Conservation (phyloP, 192 early-diverging fungal species). For the Powellomyces hirtus region DNA sequence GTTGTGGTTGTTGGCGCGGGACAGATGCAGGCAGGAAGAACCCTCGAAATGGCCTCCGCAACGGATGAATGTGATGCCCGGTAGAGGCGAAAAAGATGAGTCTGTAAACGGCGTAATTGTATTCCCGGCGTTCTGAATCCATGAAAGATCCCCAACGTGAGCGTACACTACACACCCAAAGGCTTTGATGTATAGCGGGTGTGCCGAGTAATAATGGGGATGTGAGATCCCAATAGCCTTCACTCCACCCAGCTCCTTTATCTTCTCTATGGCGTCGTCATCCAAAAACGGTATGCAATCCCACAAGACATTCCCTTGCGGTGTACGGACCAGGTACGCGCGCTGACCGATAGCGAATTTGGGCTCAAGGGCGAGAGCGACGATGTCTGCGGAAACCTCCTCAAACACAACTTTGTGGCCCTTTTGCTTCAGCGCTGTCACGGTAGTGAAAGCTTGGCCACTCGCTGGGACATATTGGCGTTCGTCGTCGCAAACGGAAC, state of each 20-base stretch:
- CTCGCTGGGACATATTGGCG: background rate
- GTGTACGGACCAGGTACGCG: background rate
- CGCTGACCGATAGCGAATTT: background rate
- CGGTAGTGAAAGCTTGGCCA: background rate
- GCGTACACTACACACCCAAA: no score
- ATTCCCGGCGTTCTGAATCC: background rate
- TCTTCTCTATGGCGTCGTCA: no score
- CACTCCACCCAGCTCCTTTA: no score
- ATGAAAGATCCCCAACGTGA: no score
- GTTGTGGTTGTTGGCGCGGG: background rate
- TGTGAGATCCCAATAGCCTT: no score
- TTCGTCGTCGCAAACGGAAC: background rate
- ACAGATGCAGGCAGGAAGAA: background rate
- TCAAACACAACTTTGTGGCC: background rate
- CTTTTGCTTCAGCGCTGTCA: background rate
- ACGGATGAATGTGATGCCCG: background rate
- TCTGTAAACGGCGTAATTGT: background rate
- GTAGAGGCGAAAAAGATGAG: background rate
- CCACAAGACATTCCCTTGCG: background rate
- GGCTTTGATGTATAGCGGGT: no score
- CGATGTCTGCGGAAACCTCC: background rate
- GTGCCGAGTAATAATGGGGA: no score
- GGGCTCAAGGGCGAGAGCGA: background rate
- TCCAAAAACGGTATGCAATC: background rate
- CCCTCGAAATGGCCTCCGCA: background rate